Conservation (phyloP, 1,284 basidiomycete genomes). For the Moesziomyces parantarcticus region DNA sequence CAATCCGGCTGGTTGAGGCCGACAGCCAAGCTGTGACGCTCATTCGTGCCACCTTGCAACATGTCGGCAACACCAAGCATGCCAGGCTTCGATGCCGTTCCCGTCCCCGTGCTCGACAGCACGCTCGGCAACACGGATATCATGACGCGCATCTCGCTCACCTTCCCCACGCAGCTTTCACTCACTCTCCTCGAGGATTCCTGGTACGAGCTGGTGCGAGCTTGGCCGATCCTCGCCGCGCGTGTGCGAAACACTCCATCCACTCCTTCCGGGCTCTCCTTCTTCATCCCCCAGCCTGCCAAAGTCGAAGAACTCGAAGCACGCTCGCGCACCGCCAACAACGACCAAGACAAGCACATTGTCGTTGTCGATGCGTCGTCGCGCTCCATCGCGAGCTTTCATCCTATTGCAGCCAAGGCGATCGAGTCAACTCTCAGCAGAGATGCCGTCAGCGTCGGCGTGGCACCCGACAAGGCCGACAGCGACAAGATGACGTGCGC, state of each 20-base stretch:
- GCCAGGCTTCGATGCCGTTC: constrained; percentile 6
- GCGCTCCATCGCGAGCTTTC: constrained; percentile 13
- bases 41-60: no score
- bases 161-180: constrained; percentile 9
- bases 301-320: constrained; percentile 8
- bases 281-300: constrained; percentile 6
- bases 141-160: constrained; percentile 21
- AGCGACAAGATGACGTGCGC: constrained; percentile 10
- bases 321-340: constrained; percentile 1
- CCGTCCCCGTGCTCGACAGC: constrained; percentile 17
- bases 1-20: no score
- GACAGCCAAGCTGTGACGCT: no score
- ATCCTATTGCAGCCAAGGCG: constrained; percentile 15
- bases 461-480: constrained; percentile 6
- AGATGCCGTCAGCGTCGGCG: constrained; percentile 6
- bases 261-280: constrained; percentile 15
- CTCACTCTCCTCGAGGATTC: constrained; percentile 11
- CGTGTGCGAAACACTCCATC: constrained; percentile 15
- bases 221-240: constrained; percentile 29
- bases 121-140: constrained; percentile 26
- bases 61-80: background rate
- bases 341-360: constrained; percentile 9
- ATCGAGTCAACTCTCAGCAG: constrained; percentile 1
- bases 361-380: constrained; percentile 5
- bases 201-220: constrained; percentile 19